phyloP scores from a whole-genome alignment of 1,284 basidiomycete species.

The Malassezia japonica region DNA sequence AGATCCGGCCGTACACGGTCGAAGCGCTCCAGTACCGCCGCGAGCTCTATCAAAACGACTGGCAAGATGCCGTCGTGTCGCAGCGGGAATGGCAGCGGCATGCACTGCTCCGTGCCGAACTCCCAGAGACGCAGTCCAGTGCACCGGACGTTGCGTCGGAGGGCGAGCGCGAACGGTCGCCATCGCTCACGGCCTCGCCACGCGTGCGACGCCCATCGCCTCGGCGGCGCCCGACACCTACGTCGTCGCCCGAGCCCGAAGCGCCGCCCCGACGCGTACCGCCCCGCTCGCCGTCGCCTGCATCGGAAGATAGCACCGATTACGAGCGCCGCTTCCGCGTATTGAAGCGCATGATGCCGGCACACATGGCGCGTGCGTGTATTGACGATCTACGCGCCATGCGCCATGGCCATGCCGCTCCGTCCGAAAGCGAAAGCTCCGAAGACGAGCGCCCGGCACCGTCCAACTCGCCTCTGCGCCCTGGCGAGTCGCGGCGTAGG shows the following conservation, averaged over 20 bases:
- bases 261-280: no score
- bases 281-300: neutral
- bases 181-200: no score
- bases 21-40: conserved; percentile 46
- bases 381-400: conserved; percentile 42
- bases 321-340: conserved; percentile 40
- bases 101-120: no score
- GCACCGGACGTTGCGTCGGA: neutral
- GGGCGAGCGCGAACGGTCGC: no score
- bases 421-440: conserved; percentile 16
- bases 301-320: conserved; percentile 30
- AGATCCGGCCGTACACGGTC: conserved; percentile 49
- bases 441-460: neutral
- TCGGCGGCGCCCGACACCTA: no score
- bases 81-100: conserved; percentile 28
- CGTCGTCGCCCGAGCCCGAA: no score
- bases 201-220: no score
- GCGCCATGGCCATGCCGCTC: conserved; percentile 41
- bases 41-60: conserved; percentile 47
- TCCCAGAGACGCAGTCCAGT: no score
- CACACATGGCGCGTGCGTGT: conserved; percentile 35
- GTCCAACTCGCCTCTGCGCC: conserved; percentile 18
- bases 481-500: conserved; percentile 28
- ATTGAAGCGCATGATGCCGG: conserved; percentile 44
- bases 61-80: conserved; percentile 49